Conservation (phyloP, 805 yeast species). For the Scheffersomyces ergatensis region DNA sequence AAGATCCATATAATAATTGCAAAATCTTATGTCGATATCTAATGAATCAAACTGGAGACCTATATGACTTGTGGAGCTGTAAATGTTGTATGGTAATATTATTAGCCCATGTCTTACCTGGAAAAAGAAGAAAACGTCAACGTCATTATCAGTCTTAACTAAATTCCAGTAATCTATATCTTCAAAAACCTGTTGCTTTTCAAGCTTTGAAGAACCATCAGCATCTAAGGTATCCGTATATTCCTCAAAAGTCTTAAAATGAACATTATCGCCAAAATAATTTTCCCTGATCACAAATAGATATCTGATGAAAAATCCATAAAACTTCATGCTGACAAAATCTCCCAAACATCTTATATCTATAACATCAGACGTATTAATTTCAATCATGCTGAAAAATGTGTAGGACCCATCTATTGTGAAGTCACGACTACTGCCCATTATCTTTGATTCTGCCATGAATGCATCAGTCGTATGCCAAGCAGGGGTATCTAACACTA, state of each 20-base stretch:
- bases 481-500: conserved; percentile 75
- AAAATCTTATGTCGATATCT: conserved; percentile 79
- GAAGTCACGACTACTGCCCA: conserved; percentile 70
- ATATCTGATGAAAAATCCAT: conserved; percentile 78
- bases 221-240: conserved; percentile 40
- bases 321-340: conserved; percentile 64
- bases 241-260: conserved; percentile 84
- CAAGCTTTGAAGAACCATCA: background rate
- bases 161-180: conserved; percentile 25
- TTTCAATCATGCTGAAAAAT: conserved; percentile 54
- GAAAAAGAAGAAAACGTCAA: conserved; percentile 73
- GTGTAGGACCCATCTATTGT: conserved; percentile 64
- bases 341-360: conserved; percentile 64
- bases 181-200: conserved; percentile 3
- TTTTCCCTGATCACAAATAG: conserved; percentile 77
- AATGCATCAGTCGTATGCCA: conserved; percentile 89
- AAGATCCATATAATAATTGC: conserved; percentile 90
- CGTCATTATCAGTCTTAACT: conserved; percentile 62
- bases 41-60: conserved; percentile 62
- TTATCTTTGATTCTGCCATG: conserved; percentile 49
- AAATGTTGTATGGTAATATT: conserved; percentile 70
- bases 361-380: conserved; percentile 68
- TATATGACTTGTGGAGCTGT: conserved; percentile 59
- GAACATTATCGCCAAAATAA: conserved; percentile 84
- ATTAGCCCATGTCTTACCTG: conserved; percentile 68